Percentiles rank a stretch among this genome's conserved stretches.
phyloP scores from a whole-genome alignment of 2,329 filamentous ascomycete genomes.

The Exserohilum rostratum region DNA sequence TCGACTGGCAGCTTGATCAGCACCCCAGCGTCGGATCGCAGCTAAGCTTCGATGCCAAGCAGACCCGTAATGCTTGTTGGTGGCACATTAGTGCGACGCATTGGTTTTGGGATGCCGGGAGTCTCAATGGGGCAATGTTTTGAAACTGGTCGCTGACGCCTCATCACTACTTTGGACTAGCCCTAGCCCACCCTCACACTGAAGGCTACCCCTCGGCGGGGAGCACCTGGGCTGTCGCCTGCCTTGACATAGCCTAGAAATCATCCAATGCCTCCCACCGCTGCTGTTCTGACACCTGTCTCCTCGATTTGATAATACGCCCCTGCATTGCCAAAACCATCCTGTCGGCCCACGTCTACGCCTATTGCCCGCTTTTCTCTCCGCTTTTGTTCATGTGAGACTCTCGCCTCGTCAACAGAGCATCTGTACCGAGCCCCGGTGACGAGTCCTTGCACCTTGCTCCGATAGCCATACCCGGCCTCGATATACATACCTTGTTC shows the following conservation, averaged over 20 bases:
- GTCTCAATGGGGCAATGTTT: neutral
- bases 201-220: no score
- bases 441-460: neutral
- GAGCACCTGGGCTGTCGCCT: neutral
- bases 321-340: neutral
- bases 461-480: neutral
- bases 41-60: slow-evolving; percentile 39
- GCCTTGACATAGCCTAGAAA: neutral
- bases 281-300: neutral
- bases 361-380: neutral
- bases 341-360: neutral
- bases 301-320: neutral
- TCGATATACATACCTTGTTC: neutral
- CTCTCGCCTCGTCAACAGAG: neutral
- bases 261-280: neutral
- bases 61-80: slow-evolving; percentile 29
- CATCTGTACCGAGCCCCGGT: neutral
- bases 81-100: slow-evolving; percentile 9
- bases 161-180: neutral
- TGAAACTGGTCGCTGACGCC: neutral
- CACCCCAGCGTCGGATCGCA: slow-evolving; percentile 11
- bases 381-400: neutral
- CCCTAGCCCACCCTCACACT: no score
- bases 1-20: slow-evolving; percentile 9
- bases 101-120: neutral